Base-by-base conservation (phyloP, 2,329 filamentous ascomycete species). In the Bipolaris sorokiniana region DNA sequence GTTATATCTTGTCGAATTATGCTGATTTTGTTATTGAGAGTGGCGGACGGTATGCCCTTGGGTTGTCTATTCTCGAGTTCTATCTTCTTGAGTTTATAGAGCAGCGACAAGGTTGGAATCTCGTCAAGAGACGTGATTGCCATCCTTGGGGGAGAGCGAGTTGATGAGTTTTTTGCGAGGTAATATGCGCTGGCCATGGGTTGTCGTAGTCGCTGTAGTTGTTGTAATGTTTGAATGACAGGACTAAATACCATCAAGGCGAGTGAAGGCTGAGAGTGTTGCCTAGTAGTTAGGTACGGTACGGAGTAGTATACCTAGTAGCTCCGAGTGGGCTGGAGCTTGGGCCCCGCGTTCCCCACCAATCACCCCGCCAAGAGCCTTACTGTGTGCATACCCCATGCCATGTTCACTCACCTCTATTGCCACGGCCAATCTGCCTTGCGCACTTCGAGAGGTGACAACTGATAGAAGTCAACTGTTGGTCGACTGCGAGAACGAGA, bases 1-100 rank as follows among this genome's bases (percentile, higher is more conserved):
- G 93, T 97, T 76, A 98, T 96, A 75, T 97, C 92, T 65, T 86
- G 86, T 54, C 86, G 84, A 63, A 92, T 82, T 36, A 94, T 79
- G 44, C 85, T 86, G 67, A 97, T 83, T 62, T 85, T 87, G 71
- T 86, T 78, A 79, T 96, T 96, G 78, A 62, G 67, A 10, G 58
- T 31, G 16, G 66, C 58, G 2, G 65, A 68, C 4, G 72, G 61
- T 23, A 48, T 40, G 46, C 66, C 62, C 4, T 56, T 37, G 5
- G 38, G n/a, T 22, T 52, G 38, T 46, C 48, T 54, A 38, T 64
- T 48, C n/a, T 59, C 37, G 16, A 77, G 67, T 28, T 47, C 55
- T 37, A 90, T 80, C 60, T 80, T 79, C 56, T 81, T 79, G 16
- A 81, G 75, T 66, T 83, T 83, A 80, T 94, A 95, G 59, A 94